Percentiles rank a stretch among this genome's conserved stretches.
Evolutionary conservation across 1,284 basidiomycete species (phyloP).

Genomic region (Rhodotorula glutinis): DNA sequence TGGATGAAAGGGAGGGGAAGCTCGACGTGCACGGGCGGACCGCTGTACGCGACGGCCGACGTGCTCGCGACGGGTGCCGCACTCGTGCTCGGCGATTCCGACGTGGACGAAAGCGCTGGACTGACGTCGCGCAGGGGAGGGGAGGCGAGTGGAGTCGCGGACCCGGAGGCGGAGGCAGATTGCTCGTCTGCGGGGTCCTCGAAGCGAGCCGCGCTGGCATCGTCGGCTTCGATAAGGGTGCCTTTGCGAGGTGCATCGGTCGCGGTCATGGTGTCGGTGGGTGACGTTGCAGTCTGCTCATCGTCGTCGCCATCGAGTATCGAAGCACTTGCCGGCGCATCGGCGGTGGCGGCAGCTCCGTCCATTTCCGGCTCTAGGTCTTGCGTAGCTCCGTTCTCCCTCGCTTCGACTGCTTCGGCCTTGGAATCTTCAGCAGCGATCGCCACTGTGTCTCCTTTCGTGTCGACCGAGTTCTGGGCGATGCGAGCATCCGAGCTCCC

Average conservation of each 20-base stretch:
- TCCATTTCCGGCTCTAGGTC: neutral
- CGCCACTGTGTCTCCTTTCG: neutral
- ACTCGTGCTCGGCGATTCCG: constrained; percentile 2
- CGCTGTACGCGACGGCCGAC: neutral
- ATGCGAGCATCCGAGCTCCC: no score
- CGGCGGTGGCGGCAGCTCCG: neutral
- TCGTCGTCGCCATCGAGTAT: no score
- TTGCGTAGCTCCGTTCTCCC: neutral
- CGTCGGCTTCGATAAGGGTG: no score
- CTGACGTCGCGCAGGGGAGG: constrained; percentile 13
- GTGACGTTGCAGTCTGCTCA: no score
- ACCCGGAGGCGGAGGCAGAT: neutral
- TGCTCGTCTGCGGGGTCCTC: neutral
- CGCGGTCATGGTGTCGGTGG: no score
- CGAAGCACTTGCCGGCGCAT: no score
- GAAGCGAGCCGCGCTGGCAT: neutral
- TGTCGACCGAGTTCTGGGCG: neutral
- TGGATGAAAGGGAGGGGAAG: constrained; percentile 19
- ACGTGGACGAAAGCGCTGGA: constrained; percentile 17
- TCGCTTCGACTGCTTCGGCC: neutral
- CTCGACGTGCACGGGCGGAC: neutral
- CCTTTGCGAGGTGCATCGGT: no score
- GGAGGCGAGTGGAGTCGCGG: constrained; percentile 4
- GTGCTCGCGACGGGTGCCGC: constrained; percentile 4
- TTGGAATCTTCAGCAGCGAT: neutral